Evolutionary conservation across 2,329 filamentous ascomycete genomes (phyloP).

Genomic region (Claviceps spartinae): DNA sequence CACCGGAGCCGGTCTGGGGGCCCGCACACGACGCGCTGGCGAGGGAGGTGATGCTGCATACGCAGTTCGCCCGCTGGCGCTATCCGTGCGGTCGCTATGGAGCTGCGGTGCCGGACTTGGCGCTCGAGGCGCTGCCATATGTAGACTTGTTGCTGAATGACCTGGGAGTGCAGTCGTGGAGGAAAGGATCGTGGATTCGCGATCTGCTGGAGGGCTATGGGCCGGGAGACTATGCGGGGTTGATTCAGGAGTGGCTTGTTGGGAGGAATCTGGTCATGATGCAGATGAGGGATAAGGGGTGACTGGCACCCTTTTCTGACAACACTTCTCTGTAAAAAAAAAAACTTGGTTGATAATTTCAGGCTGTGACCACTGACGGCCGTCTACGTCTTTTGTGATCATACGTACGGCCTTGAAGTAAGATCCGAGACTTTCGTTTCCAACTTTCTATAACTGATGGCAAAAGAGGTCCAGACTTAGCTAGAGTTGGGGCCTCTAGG

Average conservation of each 20-base stretch:
- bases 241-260: constrained; percentile 1
- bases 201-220: constrained; percentile 11
- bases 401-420: too few relatives aligned
- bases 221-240: neutral
- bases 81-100: constrained; percentile 51
- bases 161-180: constrained; percentile 37
- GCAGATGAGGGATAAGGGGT: too few relatives aligned
- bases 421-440: too few relatives aligned
- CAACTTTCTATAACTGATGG: too few relatives aligned
- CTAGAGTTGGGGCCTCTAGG: too few relatives aligned
- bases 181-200: constrained; percentile 6
- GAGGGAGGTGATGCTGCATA: constrained; percentile 48
- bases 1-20: neutral
- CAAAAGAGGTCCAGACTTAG: too few relatives aligned
- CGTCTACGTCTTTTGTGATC: too few relatives aligned
- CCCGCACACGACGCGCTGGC: constrained; percentile 22
- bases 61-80: constrained; percentile 56
- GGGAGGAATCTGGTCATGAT: too few relatives aligned
- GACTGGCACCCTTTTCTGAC: too few relatives aligned
- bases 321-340: too few relatives aligned
- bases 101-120: constrained; percentile 49
- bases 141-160: constrained; percentile 43
- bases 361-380: too few relatives aligned
- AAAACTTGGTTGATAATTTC: too few relatives aligned
- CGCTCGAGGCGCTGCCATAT: constrained; percentile 48